phyloP scores from a whole-genome alignment of 1,284 basidiomycete genomes.

The Ceratorhiza oryzae-sativae region DNA sequence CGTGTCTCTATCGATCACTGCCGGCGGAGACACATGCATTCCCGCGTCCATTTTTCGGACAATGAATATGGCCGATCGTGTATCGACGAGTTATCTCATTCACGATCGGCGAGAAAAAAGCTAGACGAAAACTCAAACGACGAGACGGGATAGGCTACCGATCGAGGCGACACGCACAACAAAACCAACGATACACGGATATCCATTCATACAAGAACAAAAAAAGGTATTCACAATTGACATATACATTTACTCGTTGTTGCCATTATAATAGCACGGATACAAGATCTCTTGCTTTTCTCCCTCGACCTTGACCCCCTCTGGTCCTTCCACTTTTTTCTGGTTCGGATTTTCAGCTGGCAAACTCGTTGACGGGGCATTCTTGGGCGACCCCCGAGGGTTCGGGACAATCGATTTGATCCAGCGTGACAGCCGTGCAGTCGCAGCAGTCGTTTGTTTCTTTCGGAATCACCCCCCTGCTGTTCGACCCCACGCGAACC shows the following conservation, averaged over 20 bases:
- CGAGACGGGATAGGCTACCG: no score
- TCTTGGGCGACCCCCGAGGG: neutral
- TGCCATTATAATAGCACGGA: constrained; percentile 35
- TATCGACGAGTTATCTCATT: no score
- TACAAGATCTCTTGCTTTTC: constrained; percentile 22
- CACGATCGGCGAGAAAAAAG: no score
- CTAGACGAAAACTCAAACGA: no score
- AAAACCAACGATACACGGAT: no score
- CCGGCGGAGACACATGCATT: no score
- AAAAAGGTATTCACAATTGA: neutral
- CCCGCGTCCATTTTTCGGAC: no score
- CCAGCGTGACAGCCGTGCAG: constrained; percentile 25
- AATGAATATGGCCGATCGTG: no score
- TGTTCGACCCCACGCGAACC: neutral
- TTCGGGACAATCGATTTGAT: constrained; percentile 24
- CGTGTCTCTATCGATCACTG: no score
- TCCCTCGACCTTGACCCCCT: neutral
- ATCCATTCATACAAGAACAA: neutral
- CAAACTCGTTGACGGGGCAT: neutral
- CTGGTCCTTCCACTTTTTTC: neutral
- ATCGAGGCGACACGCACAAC: no score
- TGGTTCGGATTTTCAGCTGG: neutral
- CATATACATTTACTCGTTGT: constrained; percentile 17
- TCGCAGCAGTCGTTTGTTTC: neutral
- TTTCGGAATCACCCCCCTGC: neutral